Evolutionary conservation across 2,329 filamentous ascomycete genomes (phyloP).

Genomic region (Amauroascus verrucosus): DNA sequence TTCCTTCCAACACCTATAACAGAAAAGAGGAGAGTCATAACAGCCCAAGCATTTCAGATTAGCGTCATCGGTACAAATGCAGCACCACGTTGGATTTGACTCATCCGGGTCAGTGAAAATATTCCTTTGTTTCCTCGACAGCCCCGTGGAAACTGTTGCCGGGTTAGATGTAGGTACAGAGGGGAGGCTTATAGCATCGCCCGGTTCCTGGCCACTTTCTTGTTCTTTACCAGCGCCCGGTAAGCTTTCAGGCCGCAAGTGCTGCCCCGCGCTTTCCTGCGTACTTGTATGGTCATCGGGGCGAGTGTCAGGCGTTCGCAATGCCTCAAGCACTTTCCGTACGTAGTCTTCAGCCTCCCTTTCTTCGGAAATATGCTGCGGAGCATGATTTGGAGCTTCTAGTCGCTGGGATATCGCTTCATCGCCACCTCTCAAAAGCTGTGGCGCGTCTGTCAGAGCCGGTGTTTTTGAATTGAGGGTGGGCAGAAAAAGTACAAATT

Average conservation of each 20-base stretch:
- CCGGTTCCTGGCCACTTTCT: background rate
- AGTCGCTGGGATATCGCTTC: conserved; percentile 11
- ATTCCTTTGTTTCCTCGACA: conserved; percentile 11
- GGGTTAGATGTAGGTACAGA: conserved; percentile 18
- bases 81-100: conserved; percentile 64
- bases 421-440: conserved; percentile 2
- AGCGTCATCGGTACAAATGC: conserved; percentile 71
- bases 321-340: conserved; percentile 23
- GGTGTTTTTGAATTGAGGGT: background rate
- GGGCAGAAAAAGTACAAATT: conserved; percentile 15
- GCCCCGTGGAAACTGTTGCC: background rate
- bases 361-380: conserved; percentile 6
- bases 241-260: background rate
- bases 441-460: background rate
- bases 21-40: conserved; percentile 58
- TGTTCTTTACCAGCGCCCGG: background rate
- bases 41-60: conserved; percentile 64
- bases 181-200: conserved; percentile 16
- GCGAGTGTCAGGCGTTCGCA: conserved; percentile 1
- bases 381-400: background rate
- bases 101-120: conserved; percentile 38
- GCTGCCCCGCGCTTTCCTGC: background rate
- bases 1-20: conserved; percentile 67
- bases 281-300: conserved; percentile 5
- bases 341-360: conserved; percentile 24